These are phyloP conservation scores for Botrytis elliptica DNA, from an alignment of 2,329 filamentous ascomycete species.

Conservation along the genomic window DNA sequence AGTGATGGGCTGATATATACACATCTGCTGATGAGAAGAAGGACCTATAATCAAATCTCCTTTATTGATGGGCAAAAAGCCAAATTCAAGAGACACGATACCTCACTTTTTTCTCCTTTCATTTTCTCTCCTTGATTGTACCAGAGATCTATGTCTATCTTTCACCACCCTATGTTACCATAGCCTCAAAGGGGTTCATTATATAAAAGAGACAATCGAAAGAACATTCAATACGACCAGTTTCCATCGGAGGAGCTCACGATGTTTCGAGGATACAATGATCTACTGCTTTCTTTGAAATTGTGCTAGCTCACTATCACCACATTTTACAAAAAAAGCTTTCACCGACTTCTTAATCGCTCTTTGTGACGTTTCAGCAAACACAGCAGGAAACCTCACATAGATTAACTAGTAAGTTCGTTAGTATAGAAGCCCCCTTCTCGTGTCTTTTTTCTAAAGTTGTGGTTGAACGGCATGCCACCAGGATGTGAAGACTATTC, in stretches of 20 bases:
- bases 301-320: not conserved
- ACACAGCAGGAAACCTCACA: too few species aligned
- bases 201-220: not conserved
- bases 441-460: not conserved
- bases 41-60: not conserved
- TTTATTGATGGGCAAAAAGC: not conserved
- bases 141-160: not conserved
- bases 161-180: too few species aligned
- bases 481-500: not conserved
- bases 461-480: not conserved
- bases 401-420: not conserved
- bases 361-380: not conserved
- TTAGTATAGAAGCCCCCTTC: not conserved
- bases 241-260: too few species aligned
- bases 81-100: not conserved
- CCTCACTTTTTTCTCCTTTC: not conserved
- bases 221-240: not conserved
- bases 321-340: not conserved
- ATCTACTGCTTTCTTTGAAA: not conserved
- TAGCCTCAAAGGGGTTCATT: not conserved
- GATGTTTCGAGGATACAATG: not conserved
- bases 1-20: not conserved
- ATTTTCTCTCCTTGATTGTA: not conserved
- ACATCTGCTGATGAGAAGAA: not conserved
- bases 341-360: not conserved